Conservation (phyloP, 1,284 basidiomycete genomes). For the Thecaphora frezii region DNA sequence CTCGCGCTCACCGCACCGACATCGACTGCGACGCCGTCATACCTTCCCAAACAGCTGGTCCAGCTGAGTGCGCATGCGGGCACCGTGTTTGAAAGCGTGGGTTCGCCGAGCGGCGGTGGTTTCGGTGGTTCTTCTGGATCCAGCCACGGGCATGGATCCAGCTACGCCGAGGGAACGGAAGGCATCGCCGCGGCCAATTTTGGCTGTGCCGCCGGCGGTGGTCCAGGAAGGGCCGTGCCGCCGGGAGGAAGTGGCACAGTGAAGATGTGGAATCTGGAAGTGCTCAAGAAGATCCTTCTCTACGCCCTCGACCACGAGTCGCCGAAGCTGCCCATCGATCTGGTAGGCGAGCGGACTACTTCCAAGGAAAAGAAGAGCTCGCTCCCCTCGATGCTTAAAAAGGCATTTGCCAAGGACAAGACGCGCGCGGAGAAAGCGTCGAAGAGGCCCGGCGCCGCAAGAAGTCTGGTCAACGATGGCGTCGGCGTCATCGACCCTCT, state of each 20-base stretch:
- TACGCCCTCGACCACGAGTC: slow-evolving; percentile 30
- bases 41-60: slow-evolving; percentile 12
- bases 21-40: slow-evolving; percentile 11
- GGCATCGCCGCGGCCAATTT: slow-evolving; percentile 33
- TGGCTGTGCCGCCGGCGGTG: slow-evolving; percentile 33
- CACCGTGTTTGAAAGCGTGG: slow-evolving; percentile 26
- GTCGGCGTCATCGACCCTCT: slow-evolving; percentile 4
- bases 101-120: slow-evolving; percentile 4
- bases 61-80: slow-evolving; percentile 35
- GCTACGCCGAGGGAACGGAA: slow-evolving; percentile 7
- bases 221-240: slow-evolving; percentile 30
- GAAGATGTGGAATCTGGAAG: slow-evolving; percentile 47
- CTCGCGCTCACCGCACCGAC: slow-evolving; percentile 33
- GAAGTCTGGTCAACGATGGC: not conserved
- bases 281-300: slow-evolving; percentile 28
- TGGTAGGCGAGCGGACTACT: slow-evolving; percentile 6
- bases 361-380: slow-evolving; percentile 12
- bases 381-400: slow-evolving; percentile 26
- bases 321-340: slow-evolving; percentile 19
- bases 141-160: slow-evolving; percentile 4
- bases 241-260: slow-evolving; percentile 31
- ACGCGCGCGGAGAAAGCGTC: not conserved
- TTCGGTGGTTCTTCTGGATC: slow-evolving; percentile 11
- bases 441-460: not conserved
- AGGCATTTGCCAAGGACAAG: slow-evolving; percentile 21